phyloP scores from a whole-genome alignment of 768 basidiomycete species.

The Mycena crocata region DNA sequence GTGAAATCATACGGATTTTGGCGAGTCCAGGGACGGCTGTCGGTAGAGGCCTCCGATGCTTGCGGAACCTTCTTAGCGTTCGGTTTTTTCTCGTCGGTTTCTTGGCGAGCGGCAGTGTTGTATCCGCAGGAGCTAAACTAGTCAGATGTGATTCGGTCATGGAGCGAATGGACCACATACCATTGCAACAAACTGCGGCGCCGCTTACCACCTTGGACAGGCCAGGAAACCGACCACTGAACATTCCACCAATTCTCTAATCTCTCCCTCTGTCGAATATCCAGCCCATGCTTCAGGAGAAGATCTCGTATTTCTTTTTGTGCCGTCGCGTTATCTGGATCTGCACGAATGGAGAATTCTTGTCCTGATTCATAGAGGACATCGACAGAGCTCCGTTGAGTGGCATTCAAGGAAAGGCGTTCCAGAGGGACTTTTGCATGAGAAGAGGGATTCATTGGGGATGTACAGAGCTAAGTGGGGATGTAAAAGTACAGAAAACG shows the following conservation, averaged over 20 bases:
- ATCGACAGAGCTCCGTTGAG: neutral
- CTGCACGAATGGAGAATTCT: neutral
- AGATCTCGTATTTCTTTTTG: neutral
- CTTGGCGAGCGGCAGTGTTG: neutral
- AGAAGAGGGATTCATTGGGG: neutral
- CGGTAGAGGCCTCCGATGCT: too few species aligned
- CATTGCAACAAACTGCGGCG: neutral
- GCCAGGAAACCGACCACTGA: neutral
- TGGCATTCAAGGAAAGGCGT: neutral
- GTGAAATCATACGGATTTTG: conserved; percentile 36
- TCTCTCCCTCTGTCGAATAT: neutral
- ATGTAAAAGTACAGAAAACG: too few species aligned
- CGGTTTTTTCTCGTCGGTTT: neutral
- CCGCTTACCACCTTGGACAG: neutral
- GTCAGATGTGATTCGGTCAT: neutral
- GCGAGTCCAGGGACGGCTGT: neutral
- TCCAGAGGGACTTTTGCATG: neutral
- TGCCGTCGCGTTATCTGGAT: neutral
- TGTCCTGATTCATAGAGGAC: neutral
- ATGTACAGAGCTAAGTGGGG: too few species aligned
- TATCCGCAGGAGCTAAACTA: neutral
- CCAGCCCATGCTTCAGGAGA: neutral
- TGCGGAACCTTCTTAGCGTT: neutral
- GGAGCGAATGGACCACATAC: neutral
- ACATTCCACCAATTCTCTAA: conserved; percentile 1